Evolutionary conservation across 2,329 filamentous ascomycete genomes (phyloP).

Genomic region (Colletotrichum liriopes): DNA sequence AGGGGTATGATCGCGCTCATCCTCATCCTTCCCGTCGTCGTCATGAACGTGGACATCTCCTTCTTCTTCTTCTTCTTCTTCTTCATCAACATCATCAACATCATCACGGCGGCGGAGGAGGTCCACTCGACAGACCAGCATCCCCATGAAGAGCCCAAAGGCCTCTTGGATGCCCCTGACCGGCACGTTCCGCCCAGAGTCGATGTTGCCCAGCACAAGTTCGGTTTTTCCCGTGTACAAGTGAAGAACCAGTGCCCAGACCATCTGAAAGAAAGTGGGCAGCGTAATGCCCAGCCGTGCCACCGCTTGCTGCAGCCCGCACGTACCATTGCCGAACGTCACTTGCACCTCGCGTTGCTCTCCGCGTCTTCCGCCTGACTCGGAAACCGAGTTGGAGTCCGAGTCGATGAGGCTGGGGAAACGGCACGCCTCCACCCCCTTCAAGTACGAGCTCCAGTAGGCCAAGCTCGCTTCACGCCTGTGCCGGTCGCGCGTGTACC

Average conservation of each 20-base stretch:
- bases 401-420: neutral
- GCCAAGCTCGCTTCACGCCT: neutral
- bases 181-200: neutral
- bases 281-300: neutral
- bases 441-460: neutral
- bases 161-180: neutral
- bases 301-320: neutral
- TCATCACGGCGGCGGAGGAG: neutral
- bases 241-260: neutral
- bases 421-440: neutral
- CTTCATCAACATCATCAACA: neutral
- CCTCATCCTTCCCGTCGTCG: neutral
- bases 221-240: neutral
- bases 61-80: too few species aligned
- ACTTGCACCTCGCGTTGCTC: neutral
- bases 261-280: neutral
- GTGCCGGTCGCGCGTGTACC: neutral
- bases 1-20: neutral
- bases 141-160: neutral
- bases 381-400: neutral
- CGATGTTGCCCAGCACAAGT: neutral
- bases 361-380: neutral
- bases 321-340: neutral
- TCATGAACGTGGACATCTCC: neutral
- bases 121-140: conserved; percentile 1